These are phyloP conservation scores for Pholiota adiposa DNA, from an alignment of 1,284 basidiomycete genomes.

Conservation along the genomic window DNA sequence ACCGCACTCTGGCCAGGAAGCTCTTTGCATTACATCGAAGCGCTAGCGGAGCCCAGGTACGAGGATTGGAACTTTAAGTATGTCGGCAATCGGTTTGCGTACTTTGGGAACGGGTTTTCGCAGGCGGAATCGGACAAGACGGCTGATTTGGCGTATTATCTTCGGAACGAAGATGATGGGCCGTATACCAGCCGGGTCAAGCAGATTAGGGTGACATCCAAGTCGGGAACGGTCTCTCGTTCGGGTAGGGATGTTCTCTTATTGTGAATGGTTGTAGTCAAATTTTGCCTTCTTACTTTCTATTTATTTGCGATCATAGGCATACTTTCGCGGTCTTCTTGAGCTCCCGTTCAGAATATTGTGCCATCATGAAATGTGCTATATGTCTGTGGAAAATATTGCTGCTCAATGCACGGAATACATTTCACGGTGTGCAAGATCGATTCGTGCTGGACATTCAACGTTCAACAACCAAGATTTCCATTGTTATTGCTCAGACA, in stretches of 20 bases:
- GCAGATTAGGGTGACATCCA: conserved; percentile 4
- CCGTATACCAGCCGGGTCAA: conserved; percentile 15
- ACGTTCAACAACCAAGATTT: background rate
- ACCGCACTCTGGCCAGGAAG: conserved; percentile 35
- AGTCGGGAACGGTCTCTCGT: conserved; percentile 14
- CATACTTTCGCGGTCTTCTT: too few relatives aligned
- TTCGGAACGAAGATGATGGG: conserved; percentile 17
- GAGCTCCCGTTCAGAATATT: too few relatives aligned
- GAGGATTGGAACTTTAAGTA: conserved; percentile 35
- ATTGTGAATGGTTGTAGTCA: background rate
- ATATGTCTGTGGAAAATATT: too few relatives aligned
- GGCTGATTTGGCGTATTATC: conserved; percentile 18
- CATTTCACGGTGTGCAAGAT: too few relatives aligned
- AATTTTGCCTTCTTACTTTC: too few relatives aligned
- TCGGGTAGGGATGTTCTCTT: background rate
- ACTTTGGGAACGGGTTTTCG: conserved; percentile 33
- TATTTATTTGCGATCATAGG: too few relatives aligned
- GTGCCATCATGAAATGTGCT: too few relatives aligned
- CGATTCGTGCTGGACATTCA: too few relatives aligned
- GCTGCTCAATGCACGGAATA: too few relatives aligned
- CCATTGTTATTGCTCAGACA: background rate
- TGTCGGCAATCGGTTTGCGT: conserved; percentile 31
- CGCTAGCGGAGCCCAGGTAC: conserved; percentile 30
- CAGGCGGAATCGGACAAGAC: conserved; percentile 21
- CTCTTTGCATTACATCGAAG: conserved; percentile 33